A percentile compares a stretch with the other conserved stretches of the same genome.
Conservation (phyloP, 441 rosid species). For the Rhodomyrtus psidioides region DNA sequence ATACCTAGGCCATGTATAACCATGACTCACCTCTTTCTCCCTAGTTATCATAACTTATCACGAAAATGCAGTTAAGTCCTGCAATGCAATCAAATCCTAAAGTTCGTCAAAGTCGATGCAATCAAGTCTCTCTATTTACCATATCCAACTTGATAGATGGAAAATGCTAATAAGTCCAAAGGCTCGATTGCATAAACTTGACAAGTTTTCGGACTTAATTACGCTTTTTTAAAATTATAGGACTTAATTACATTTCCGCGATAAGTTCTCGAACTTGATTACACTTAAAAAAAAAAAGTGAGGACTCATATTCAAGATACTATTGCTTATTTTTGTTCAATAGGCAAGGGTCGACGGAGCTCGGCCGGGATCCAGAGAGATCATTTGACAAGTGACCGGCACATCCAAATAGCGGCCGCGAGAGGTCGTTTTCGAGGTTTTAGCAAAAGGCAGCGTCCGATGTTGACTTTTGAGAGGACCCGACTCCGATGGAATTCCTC, state of each 20-base stretch:
- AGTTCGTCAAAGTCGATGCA: too few species aligned
- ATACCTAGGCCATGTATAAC: neutral
- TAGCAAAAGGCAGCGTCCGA: fast-evolving
- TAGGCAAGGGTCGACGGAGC: neutral
- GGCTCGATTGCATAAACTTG: neutral
- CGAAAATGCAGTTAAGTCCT: too few species aligned
- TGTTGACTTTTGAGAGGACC: neutral
- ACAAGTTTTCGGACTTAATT: too few species aligned
- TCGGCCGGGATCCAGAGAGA: neutral
- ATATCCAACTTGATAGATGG: too few species aligned
- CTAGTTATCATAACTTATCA: neutral
- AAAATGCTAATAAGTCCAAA: too few species aligned
- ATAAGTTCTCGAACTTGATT: too few species aligned
- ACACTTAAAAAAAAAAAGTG: too few species aligned
- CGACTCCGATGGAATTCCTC: neutral
- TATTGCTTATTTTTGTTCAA: fast-evolving
- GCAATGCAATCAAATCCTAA: too few species aligned
- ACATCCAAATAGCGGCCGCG: neutral
- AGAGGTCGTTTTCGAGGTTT: neutral
- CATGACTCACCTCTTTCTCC: neutral
- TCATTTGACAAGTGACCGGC: neutral
- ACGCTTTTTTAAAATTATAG: too few species aligned
- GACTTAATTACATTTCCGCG: too few species aligned
- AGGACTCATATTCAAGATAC: neutral
- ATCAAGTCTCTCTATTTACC: too few species aligned